Base-by-base conservation (phyloP, 1,284 basidiomycete genomes). In the Boletus sp. region DNA sequence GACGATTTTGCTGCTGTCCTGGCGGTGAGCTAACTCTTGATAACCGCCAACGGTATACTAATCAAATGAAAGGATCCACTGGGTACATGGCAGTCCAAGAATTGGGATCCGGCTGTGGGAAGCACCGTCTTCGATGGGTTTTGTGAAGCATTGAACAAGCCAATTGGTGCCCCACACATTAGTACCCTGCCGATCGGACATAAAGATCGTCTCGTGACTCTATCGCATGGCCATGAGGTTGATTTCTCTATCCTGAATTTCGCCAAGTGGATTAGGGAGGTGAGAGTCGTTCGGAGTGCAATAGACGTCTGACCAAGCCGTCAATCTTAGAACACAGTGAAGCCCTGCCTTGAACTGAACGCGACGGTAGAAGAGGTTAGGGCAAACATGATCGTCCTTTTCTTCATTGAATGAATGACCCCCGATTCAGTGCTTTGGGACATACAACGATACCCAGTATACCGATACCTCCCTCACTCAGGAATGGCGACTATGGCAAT, bases 401-500 rank as follows among this genome's bases (percentile, higher is more conserved):
- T 33, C 16, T 16, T 27, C 30, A 2, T 35, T 8, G 17, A 31
- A 19, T 59, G 25, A 56, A 50, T 16, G 44, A 56, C 52, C 25
- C 53, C 37, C n/a, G 43, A 25, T 54, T 46, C 57, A 94, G 87
- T 98, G 96, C 76, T 97, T 97, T 70, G 93, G 93, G 21, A 91
- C 93, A 0, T 85, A 82, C 61, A 79, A 97, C 66, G 89, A 90
- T 65, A 68, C 79, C 2, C 80, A 85, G 66, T 97, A 87, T 76
- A 82, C 83, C 63, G 80, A 81, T 17, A 84, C 83, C 1, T 83
- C 81, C 17, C 76, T 93, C 10, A 79, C 85, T 60, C 83, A 92
- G 72, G 83, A 81, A 0, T 96, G 94, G 93, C 83, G 94, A 48
- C 80, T 91, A 16, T 98, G 96, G 96, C 74, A 83, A 3, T 98